These are phyloP conservation scores for Blastocladiella emersonii DNA, from an alignment of 371 early-diverging fungal species.

Conservation along the genomic window DNA sequence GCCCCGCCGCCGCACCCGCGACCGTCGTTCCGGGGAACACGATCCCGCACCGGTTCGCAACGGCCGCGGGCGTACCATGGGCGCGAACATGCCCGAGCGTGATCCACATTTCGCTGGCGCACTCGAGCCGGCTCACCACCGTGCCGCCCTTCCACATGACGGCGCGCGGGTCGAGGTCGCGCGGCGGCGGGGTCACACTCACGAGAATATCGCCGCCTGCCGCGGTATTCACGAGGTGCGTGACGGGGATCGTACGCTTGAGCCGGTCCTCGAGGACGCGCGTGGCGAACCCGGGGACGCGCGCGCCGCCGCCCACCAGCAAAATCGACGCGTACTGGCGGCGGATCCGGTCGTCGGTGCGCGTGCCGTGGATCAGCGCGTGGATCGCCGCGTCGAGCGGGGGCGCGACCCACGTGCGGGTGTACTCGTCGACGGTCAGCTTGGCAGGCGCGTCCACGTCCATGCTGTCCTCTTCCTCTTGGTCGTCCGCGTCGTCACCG, in stretches of 20 bases:
- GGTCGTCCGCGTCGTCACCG: no score
- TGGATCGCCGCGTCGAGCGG: slow-evolving; percentile 71
- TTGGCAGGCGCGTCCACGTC: neutral
- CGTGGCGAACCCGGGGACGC: slow-evolving; percentile 46
- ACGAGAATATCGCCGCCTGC: slow-evolving; percentile 47
- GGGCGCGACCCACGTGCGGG: slow-evolving; percentile 7
- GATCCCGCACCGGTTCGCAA: slow-evolving; percentile 11
- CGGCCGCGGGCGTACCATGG: slow-evolving; percentile 2
- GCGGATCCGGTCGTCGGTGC: slow-evolving; percentile 53
- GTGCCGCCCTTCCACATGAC: slow-evolving; percentile 83
- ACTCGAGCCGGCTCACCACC: slow-evolving; percentile 62
- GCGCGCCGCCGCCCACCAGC: slow-evolving; percentile 63
- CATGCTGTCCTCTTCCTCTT: neutral
- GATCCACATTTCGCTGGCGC: slow-evolving; percentile 68
- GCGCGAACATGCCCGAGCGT: slow-evolving; percentile 48
- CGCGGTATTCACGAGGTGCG: slow-evolving; percentile 22
- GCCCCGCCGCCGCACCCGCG: neutral
- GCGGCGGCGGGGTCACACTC: slow-evolving; percentile 61
- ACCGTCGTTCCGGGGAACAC: slow-evolving; percentile 2
- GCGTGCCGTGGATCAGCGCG: slow-evolving; percentile 51
- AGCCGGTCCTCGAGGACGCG: slow-evolving; percentile 50
- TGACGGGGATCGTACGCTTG: slow-evolving; percentile 17
- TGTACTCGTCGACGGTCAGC: neutral
- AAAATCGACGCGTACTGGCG: slow-evolving; percentile 60
- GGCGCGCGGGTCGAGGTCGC: slow-evolving; percentile 73